Percentiles rank a stretch among this genome's conserved stretches.
Evolutionary conservation across 2,329 filamentous ascomycete genomes (phyloP).

Genomic region (Diaporthe sp.): DNA sequence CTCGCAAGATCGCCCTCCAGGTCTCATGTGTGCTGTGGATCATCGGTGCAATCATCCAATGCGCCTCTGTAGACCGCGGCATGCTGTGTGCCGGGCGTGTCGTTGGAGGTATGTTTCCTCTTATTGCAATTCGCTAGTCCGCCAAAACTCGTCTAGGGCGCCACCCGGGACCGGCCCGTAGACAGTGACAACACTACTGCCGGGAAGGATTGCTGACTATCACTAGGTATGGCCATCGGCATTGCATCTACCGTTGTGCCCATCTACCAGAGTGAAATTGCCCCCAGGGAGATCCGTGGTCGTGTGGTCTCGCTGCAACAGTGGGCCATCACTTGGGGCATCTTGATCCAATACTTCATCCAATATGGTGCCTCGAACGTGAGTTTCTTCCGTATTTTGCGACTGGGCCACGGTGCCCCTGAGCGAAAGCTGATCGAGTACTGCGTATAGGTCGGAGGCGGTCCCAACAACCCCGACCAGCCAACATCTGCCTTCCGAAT

Average conservation of each 20-base stretch:
- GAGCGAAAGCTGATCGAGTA: neutral
- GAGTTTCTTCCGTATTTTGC: neutral
- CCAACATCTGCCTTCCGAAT: conserved; percentile 66
- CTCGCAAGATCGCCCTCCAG: conserved; percentile 61
- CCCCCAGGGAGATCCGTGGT: conserved; percentile 65
- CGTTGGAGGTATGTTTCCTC: conserved; percentile 49
- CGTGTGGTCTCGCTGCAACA: conserved; percentile 73
- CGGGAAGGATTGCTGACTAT: conserved; percentile 48
- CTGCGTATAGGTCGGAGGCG: conserved; percentile 53
- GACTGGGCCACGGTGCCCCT: neutral
- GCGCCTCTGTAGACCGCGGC: conserved; percentile 70
- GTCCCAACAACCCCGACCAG: conserved; percentile 61
- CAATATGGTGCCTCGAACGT: conserved; percentile 69
- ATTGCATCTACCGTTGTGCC: conserved; percentile 79
- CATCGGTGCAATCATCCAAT: conserved; percentile 64
- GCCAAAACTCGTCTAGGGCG: neutral
- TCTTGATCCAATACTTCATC: conserved; percentile 74
- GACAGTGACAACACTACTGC: neutral
- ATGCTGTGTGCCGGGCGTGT: conserved; percentile 81
- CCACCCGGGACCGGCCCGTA: neutral
- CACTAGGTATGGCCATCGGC: conserved; percentile 74
- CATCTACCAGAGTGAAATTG: conserved; percentile 76
- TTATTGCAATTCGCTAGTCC: neutral
- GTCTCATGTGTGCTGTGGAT: conserved; percentile 62
- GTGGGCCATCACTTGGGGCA: conserved; percentile 78